A percentile compares a stretch with the other conserved stretches of the same genome.
phyloP scores from a whole-genome alignment of 495 filamentous ascomycete genomes.

The Glarea lozoyensis region DNA sequence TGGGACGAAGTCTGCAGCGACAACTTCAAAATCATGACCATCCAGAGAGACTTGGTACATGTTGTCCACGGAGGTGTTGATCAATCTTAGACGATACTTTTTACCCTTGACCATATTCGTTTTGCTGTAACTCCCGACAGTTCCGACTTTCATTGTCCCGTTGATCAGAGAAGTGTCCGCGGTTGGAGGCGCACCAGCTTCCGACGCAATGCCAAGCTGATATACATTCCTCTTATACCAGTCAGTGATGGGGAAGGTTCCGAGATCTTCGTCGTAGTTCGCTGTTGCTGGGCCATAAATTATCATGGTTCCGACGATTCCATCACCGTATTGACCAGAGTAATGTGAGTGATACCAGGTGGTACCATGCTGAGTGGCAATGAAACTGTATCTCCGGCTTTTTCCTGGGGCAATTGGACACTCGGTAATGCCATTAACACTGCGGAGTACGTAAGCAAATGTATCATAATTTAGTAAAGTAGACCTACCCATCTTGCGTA shows the following conservation, averaged over 20 bases:
- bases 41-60: constrained; percentile 39
- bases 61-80: constrained; percentile 44
- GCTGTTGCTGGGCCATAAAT: constrained; percentile 24
- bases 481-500: constrained; percentile 25
- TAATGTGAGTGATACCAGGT: constrained; percentile 56
- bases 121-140: background rate
- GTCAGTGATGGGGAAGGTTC: constrained; percentile 35
- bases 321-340: constrained; percentile 40
- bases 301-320: constrained; percentile 34
- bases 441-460: background rate
- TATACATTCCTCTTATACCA: constrained; percentile 17
- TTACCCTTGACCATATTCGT: constrained; percentile 14
- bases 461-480: background rate
- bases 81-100: constrained; percentile 38
- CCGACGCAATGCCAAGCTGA: background rate
- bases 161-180: constrained; percentile 21
- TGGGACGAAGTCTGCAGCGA: constrained; percentile 38
- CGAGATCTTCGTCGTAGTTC: constrained; percentile 35
- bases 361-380: constrained; percentile 41
- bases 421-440: constrained; percentile 26
- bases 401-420: constrained; percentile 31
- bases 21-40: constrained; percentile 37
- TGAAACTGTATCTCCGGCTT: constrained; percentile 38
- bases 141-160: background rate
- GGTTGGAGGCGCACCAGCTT: background rate